Evolutionary conservation across 1,284 basidiomycete species (phyloP).

Genomic region (Trametes pubescens): DNA sequence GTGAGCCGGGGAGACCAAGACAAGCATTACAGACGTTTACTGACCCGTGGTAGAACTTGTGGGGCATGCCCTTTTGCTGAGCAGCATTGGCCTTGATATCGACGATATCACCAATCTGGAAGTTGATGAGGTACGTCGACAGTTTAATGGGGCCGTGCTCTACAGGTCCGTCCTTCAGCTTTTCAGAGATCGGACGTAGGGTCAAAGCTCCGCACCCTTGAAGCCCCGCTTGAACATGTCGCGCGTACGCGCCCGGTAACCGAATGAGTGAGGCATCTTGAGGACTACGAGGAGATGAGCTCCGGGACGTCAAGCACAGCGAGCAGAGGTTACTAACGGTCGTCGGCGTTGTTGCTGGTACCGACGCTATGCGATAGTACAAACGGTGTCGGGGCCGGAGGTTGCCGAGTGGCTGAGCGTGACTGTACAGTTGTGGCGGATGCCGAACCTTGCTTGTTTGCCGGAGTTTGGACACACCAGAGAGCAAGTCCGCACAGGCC

Average conservation of each 20-base stretch:
- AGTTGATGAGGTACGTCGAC: slow-evolving; percentile 94
- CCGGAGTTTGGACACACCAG: slow-evolving; percentile 32
- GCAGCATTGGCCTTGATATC: slow-evolving; percentile 99
- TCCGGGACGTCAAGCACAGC: slow-evolving; percentile 35
- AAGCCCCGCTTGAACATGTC: slow-evolving; percentile 99
- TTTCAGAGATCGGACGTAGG: slow-evolving; percentile 21
- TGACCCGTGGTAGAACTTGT: slow-evolving; percentile 94
- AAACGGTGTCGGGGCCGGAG: slow-evolving; percentile 30
- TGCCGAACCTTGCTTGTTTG: slow-evolving; percentile 39
- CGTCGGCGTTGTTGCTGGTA: slow-evolving; percentile 53
- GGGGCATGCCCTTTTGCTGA: slow-evolving; percentile 99
- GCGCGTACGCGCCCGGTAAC: slow-evolving; percentile 99
- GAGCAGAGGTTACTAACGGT: slow-evolving; percentile 43
- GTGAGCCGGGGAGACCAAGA: slow-evolving; percentile 5
- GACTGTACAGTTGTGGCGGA: slow-evolving; percentile 56
- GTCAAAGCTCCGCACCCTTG: slow-evolving; percentile 70
- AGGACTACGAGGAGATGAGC: slow-evolving; percentile 49
- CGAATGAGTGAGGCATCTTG: slow-evolving; percentile 99
- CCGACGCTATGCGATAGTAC: slow-evolving; percentile 35
- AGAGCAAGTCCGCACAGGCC: slow-evolving; percentile 37
- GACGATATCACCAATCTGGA: slow-evolving; percentile 97
- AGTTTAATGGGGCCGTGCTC: slow-evolving; percentile 93
- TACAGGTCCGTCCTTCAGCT: slow-evolving; percentile 45
- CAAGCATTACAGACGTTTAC: slow-evolving; percentile 33
- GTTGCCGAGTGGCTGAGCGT: slow-evolving; percentile 44